phyloP scores from a whole-genome alignment of 306 rosid species.

The Fragaria vesca region DNA sequence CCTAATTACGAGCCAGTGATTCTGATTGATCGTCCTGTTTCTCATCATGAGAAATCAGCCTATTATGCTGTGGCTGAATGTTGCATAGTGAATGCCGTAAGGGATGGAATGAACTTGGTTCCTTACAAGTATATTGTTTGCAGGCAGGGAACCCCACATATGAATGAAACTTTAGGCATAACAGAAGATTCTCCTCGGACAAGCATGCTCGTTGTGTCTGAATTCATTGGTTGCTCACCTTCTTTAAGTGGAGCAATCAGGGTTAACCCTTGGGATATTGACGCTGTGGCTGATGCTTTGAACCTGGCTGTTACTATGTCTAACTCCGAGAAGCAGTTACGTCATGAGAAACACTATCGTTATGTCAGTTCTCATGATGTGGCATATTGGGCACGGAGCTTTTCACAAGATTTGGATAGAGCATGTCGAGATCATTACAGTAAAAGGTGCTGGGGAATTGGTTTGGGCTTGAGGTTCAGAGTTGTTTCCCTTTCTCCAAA shows the following conservation, averaged over 20 bases:
- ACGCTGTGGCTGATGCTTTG: slow-evolving; percentile 76
- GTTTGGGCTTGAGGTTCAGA: slow-evolving; percentile 73
- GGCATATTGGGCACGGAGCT: slow-evolving; percentile 85
- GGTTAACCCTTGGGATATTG: slow-evolving; percentile 87
- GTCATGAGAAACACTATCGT: slow-evolving; percentile 80
- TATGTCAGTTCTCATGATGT: slow-evolving; percentile 84
- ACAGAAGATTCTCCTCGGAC: slow-evolving; percentile 44
- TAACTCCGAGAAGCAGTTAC: slow-evolving; percentile 60
- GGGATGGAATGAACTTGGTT: slow-evolving; percentile 87
- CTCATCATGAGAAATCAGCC: slow-evolving; percentile 73
- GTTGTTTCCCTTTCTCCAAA: slow-evolving; percentile 66
- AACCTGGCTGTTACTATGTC: slow-evolving; percentile 59
- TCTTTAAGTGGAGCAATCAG: slow-evolving; percentile 90
- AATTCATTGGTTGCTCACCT: slow-evolving; percentile 88
- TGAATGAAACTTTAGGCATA: slow-evolving; percentile 53
- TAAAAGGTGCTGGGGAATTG: slow-evolving; percentile 82
- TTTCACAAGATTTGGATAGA: slow-evolving; percentile 76
- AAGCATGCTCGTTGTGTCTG: slow-evolving; percentile 87
- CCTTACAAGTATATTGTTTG: slow-evolving; percentile 82
- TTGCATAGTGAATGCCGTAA: slow-evolving; percentile 82
- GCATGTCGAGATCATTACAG: slow-evolving; percentile 76
- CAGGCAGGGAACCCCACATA: slow-evolving; percentile 62
- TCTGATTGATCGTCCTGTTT: slow-evolving; percentile 70
- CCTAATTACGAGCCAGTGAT: slow-evolving; percentile 59
- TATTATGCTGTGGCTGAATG: slow-evolving; percentile 84